Percentiles rank a stretch among this genome's conserved stretches.
phyloP scores from a whole-genome alignment of 345 rosid species.

The Conringia planisiliqua region DNA sequence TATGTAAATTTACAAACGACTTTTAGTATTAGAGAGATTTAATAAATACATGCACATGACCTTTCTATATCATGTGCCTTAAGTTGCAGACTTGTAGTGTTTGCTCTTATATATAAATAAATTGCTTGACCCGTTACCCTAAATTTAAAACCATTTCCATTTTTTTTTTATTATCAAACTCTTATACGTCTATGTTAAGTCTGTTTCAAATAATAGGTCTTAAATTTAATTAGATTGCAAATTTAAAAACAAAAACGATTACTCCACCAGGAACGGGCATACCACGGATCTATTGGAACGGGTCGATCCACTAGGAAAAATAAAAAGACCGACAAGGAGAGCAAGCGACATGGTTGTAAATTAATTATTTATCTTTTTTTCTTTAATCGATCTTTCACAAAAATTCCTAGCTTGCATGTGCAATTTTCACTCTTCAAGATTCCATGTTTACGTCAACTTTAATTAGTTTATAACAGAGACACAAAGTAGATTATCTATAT shows the following conservation, averaged over 20 bases:
- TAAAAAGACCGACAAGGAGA: slow-evolving; percentile 10
- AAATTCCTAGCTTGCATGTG: slow-evolving; percentile 30
- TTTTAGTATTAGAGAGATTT: not conserved
- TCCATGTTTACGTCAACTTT: slow-evolving; percentile 11
- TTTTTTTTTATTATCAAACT: not conserved
- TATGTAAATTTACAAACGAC: not conserved
- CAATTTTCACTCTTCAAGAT: slow-evolving; percentile 16
- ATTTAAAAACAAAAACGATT: not conserved
- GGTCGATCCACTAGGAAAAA: not conserved
- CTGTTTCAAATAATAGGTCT: not conserved
- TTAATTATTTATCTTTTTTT: not conserved
- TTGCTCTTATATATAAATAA: not conserved
- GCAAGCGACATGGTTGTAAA: not conserved
- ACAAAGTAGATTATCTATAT: not conserved
- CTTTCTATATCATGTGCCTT: slow-evolving; percentile 21
- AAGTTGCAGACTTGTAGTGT: slow-evolving; percentile 4
- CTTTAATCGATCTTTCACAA: slow-evolving; percentile 11
- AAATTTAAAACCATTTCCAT: not conserved
- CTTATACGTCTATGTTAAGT: not conserved
- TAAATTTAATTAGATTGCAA: not conserved
- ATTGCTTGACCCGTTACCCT: not conserved
- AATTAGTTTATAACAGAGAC: not conserved
- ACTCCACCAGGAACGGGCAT: not conserved
- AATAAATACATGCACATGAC: slow-evolving; percentile 10
- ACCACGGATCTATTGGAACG: not conserved